Base-by-base conservation (phyloP, 176 grass and related monocot species). In the Oryza longistaminata region DNA sequence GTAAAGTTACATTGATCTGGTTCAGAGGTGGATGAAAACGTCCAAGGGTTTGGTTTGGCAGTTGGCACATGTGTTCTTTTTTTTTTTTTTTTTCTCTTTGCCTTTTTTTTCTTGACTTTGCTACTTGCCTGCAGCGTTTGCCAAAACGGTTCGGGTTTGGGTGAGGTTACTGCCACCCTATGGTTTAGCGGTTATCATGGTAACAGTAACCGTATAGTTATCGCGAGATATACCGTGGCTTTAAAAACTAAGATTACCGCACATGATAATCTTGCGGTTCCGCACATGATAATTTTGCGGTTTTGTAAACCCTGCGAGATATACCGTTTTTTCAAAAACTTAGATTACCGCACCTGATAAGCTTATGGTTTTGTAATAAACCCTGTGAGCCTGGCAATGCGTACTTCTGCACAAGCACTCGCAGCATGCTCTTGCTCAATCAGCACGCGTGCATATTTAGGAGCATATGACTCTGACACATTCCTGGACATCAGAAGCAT, bases 21-120 rank as follows among this genome's bases (percentile, higher is more conserved):
- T 74, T n/a, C 39, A 60, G 21, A 73, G 45, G 17, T 65, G 82
- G 62, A 77, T 6, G 71, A 70, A 50, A 50, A 65, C 45, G 22
- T 43, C 19, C 53, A 17, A n/a, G 2, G 21, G 82, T 76, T 53
- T 76, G 61, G 33, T 34, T 68, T 66, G 73, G n/a, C 35, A 43
- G 11, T 55, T 66, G 73, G n/a, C 35, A 43, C n/a, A 12, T 43
- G 35, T 7, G 29, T 31, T 31, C 29, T 31, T 31, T 31, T 31
- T 31, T 31, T 31, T 11, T 21, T 71, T 71, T 22, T 5, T 4
- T 5, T 42, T 71, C 16, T 40, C 9, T 42, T 22, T 43, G 33
- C 16, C 68, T 19, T 39, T 17, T 17, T 35, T 35, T 5, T 22
- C 1, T 11, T 25, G 22, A 26, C 26, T 65, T 14, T 61, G 21